These are phyloP conservation scores for Cyberlindnera xishuangbannaensis DNA, from an alignment of 805 yeast species.

Conservation along the genomic window DNA sequence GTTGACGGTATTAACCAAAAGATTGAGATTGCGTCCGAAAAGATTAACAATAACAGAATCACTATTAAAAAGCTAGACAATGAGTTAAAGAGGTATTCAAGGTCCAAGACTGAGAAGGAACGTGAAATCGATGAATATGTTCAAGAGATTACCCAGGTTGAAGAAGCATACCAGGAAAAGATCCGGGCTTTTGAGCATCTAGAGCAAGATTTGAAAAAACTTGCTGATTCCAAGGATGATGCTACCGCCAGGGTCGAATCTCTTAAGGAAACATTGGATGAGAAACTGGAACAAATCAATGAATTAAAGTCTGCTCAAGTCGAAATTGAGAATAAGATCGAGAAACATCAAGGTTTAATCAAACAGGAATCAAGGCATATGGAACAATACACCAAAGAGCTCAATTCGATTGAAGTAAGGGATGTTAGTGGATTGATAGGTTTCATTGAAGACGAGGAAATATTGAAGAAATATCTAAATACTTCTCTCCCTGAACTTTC, in stretches of 20 bases:
- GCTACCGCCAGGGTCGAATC: constrained; percentile 35
- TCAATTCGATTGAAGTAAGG: constrained; percentile 42
- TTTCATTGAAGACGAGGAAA: constrained; percentile 28
- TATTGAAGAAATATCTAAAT: constrained; percentile 17
- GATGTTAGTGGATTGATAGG: constrained; percentile 37
- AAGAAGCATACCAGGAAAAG: constrained; percentile 24
- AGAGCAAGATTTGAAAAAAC: constrained; percentile 29
- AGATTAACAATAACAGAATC: constrained; percentile 51
- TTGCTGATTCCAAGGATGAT: constrained; percentile 31
- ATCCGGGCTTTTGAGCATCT: constrained; percentile 25
- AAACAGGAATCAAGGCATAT: constrained; percentile 34
- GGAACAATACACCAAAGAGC: constrained; percentile 30
- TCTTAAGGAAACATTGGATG: constrained; percentile 35
- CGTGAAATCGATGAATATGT: constrained; percentile 37
- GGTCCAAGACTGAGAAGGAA: constrained; percentile 40
- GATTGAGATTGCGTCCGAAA: constrained; percentile 52
- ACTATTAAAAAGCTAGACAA: constrained; percentile 56
- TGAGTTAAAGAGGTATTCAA: constrained; percentile 51
- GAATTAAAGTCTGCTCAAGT: constrained; percentile 59
- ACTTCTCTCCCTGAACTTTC: constrained; percentile 36
- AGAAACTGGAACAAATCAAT: constrained; percentile 40
- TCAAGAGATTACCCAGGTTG: constrained; percentile 31
- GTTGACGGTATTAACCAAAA: constrained; percentile 71
- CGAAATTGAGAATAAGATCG: constrained; percentile 59
- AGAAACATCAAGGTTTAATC: constrained; percentile 42